Conservation (phyloP, 768 basidiomycete species). For the Gloeostereum incarnatum region DNA sequence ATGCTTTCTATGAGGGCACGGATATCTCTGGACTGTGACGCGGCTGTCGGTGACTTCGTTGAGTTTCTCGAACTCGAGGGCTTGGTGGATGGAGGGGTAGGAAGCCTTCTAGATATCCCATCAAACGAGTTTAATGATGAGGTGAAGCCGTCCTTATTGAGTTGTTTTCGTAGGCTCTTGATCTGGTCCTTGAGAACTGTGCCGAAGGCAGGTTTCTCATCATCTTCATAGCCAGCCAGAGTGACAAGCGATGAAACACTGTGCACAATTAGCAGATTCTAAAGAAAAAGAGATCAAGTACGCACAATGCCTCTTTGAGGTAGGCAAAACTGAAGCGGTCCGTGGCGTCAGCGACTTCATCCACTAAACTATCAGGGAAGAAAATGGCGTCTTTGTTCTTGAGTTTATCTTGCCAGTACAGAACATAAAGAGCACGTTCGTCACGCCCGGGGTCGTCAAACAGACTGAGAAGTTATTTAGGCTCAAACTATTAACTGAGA, state of each 20-base stretch:
- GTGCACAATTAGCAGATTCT: conserved; percentile 1
- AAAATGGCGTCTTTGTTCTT: conserved; percentile 46
- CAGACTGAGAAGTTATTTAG: conserved; percentile 26
- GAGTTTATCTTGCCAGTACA: conserved; percentile 80
- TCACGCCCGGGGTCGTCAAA: conserved; percentile 64
- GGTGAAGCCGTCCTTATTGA: conserved; percentile 30
- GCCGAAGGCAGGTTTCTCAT: conserved; percentile 41
- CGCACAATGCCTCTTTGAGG: conserved; percentile 84
- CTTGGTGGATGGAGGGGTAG: neutral
- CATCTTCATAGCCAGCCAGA: conserved; percentile 41
- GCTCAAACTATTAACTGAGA: neutral
- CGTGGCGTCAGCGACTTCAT: conserved; percentile 48
- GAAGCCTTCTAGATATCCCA: neutral
- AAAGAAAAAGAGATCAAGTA: conserved; percentile 8
- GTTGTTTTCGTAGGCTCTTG: conserved; percentile 50
- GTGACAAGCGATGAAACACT: conserved; percentile 72
- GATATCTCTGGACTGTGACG: neutral
- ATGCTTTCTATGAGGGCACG: neutral
- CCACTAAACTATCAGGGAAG: conserved; percentile 59
- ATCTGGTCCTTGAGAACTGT: conserved; percentile 48
- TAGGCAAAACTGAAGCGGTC: conserved; percentile 78
- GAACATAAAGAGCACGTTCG: conserved; percentile 58
- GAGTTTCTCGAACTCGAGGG: neutral
- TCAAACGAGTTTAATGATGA: neutral
- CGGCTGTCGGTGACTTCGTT: neutral